Evolutionary conservation across 305 asterid species (phyloP).

Genomic region (Rubia tinctorum): DNA sequence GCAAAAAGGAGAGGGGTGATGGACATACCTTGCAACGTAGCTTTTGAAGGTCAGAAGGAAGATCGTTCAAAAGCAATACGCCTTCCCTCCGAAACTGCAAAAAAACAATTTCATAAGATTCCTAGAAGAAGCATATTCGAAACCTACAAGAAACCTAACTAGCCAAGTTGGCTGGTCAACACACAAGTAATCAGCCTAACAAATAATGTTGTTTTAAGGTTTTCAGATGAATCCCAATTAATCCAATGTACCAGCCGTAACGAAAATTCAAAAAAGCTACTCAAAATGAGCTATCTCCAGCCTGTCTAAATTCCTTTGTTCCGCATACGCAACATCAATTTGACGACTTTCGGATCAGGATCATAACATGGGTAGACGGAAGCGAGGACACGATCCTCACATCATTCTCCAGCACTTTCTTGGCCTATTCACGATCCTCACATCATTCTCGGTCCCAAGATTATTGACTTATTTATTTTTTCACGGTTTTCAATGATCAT

Average conservation of each 20-base stretch:
- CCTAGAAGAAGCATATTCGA: neutral
- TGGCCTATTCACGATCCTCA: too few relatives aligned
- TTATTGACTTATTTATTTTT: too few relatives aligned
- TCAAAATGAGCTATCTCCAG: slow-evolving; percentile 2
- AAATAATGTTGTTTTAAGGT: neutral
- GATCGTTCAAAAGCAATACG: slow-evolving; percentile 78
- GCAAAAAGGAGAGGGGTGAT: too few relatives aligned
- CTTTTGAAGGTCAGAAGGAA: slow-evolving; percentile 89
- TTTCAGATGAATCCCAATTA: slow-evolving; percentile 7
- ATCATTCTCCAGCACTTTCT: slow-evolving; percentile 65
- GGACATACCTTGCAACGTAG: slow-evolving; percentile 82
- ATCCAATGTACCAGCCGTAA: neutral
- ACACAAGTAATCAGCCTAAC: neutral
- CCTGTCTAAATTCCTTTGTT: neutral
- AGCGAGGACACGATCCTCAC: slow-evolving; percentile 76
- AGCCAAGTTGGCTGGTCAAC: neutral
- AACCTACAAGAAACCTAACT: neutral
- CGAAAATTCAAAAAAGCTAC: neutral
- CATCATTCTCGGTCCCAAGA: too few relatives aligned
- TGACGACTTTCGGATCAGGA: neutral
- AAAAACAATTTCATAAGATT: slow-evolving; percentile 7
- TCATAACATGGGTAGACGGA: slow-evolving; percentile 79
- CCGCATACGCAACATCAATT: neutral
- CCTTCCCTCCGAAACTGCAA: slow-evolving; percentile 85
- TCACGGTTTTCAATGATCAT: too few relatives aligned